Conservation (phyloP, 768 basidiomycete species). For the Coprinopsis strossmayeri region DNA sequence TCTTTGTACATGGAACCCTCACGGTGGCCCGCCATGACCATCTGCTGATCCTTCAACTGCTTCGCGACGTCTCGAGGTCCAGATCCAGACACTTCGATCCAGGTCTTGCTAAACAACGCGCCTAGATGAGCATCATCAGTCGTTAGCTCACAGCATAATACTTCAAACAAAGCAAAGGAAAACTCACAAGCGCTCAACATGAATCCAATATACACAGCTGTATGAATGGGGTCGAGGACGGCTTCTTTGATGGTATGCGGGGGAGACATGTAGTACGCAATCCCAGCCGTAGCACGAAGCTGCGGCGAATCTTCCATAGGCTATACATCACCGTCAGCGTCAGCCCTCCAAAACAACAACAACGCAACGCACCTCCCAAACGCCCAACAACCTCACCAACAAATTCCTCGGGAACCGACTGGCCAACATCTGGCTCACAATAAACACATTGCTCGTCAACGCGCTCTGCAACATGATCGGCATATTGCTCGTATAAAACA, state of each 20-base stretch:
- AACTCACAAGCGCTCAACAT: conserved; percentile 92
- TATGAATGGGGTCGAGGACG: conserved; percentile 91
- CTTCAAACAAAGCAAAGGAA: too few species aligned
- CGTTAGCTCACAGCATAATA: too few species aligned
- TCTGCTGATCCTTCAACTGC: conserved; percentile 97
- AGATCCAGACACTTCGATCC: conserved; percentile 97
- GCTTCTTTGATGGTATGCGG: conserved; percentile 90
- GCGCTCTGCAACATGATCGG: conserved; percentile 99
- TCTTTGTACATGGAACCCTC: conserved; percentile 99
- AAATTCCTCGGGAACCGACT: conserved; percentile 88
- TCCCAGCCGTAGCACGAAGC: conserved; percentile 81
- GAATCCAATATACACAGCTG: conserved; percentile 83
- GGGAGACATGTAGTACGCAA: conserved; percentile 97
- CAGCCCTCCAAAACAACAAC: neutral
- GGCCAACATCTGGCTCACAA: conserved; percentile 94
- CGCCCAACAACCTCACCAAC: conserved; percentile 82
- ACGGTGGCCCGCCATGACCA: conserved; percentile 90
- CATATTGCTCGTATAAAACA: conserved; percentile 99
- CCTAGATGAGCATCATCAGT: too few species aligned
- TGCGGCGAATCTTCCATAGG: conserved; percentile 93
- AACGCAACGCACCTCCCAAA: conserved; percentile 82
- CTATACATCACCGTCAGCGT: conserved; percentile 38
- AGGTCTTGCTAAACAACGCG: conserved; percentile 98
- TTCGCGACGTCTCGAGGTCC: conserved; percentile 96
- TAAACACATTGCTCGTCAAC: conserved; percentile 89